Evolutionary conservation across 164 flowering plant species (phyloP), one percentile per base, ranked within the genome.

Genomic region (Kalanchoe fedtschenkoi): DNA sequence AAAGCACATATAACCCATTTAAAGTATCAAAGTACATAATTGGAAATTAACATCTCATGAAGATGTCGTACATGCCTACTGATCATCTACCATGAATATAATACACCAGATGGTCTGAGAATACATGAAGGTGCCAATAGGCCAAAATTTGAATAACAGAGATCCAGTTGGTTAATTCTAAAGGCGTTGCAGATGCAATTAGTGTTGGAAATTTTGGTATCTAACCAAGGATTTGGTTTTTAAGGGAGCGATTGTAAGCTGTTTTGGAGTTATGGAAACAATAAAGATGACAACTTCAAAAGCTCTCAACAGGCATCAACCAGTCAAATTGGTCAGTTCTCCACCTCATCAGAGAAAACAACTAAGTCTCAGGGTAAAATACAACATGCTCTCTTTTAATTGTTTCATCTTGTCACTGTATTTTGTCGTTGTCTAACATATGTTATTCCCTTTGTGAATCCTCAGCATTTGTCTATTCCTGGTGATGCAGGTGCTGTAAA

Each of bases 201-300:
- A n/a, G 22, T 13, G 21, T 51, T 17, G 5, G 13, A 51, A 26
- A 26, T 26, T 32, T 26, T 47, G 9, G 21, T 5, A 26, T 26
- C 33, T 51, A 26, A 51, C 56, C 11, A 16, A 32, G 5, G 21
- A 24, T 63, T 63, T n/a, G 58, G 46, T 57, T 58, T 37, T 60
- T 71, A 72, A 81, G 86, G 75, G 14, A 44, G 73, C 67, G 79
- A 81, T 11, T 72, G 68, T 62, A 76, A 69, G 56, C 53, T 76
- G 44, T 77, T 76, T 61, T 65, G 65, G 47, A 61, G 43, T 61
- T 81, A 75, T 60, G 69, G 81, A 65, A 63, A 47, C 34, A 66
- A 34, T 60, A 62, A 32, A 32, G 68, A 63, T 38, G 60, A 51
- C 42, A 71, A 65, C 46, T 62, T 51, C 39, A 29, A 67, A 22